Conservation (phyloP, 768 basidiomycete genomes). For the Auriscalpium orientale region DNA sequence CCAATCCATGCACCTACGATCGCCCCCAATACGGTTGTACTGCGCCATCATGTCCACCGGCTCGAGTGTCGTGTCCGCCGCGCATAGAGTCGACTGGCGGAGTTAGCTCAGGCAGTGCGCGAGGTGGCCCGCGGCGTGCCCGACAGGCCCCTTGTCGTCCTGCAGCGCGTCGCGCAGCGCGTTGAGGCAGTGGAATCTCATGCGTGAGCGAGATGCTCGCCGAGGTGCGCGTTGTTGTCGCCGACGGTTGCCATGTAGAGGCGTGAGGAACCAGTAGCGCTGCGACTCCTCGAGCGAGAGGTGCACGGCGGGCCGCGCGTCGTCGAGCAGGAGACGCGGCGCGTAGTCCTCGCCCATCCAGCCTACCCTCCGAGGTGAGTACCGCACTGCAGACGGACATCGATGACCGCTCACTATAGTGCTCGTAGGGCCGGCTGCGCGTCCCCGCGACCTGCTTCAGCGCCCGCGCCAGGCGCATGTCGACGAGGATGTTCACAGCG, state of each 20-base stretch:
- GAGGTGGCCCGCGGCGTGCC: slow-evolving; percentile 18
- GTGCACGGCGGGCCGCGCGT: neutral
- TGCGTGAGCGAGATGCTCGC: slow-evolving; percentile 34
- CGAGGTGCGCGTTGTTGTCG: slow-evolving; percentile 21
- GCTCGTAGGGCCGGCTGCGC: neutral
- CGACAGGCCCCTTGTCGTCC: slow-evolving; percentile 9
- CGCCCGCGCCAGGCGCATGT: neutral
- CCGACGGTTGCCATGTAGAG: slow-evolving; percentile 1
- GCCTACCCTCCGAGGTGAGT: neutral
- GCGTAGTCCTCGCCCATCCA: neutral
- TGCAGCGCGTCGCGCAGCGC: slow-evolving; percentile 23
- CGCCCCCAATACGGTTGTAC: slow-evolving; percentile 22
- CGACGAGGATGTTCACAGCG: neutral
- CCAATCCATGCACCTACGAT: slow-evolving; percentile 28
- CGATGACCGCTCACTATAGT: neutral
- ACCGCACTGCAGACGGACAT: neutral
- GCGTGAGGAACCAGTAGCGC: neutral
- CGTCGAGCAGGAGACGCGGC: neutral
- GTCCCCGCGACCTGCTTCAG: neutral
- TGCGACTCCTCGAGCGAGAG: neutral
- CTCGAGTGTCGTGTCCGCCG: slow-evolving; percentile 31
- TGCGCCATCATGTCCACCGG: slow-evolving; percentile 17
- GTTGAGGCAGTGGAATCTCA: slow-evolving; percentile 40
- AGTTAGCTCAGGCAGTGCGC: slow-evolving; percentile 32
- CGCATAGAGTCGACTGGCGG: slow-evolving; percentile 29